Evolutionary conservation across 2,329 filamentous ascomycete genomes (phyloP).

Genomic region (Chrysosporium queenslandicum): DNA sequence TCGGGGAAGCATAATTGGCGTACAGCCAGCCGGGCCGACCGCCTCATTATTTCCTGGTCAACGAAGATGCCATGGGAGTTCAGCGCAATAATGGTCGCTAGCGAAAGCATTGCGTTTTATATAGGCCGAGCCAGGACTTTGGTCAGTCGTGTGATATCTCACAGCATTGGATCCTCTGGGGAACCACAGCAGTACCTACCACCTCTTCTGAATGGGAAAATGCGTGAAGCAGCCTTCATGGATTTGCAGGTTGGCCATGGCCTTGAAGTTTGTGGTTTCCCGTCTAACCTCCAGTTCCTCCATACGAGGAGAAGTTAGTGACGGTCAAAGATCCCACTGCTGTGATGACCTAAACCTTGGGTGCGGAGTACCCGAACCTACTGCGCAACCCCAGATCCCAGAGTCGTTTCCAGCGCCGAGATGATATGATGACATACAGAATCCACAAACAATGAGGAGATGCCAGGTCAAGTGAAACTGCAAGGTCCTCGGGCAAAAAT

Average conservation of each 20-base stretch:
- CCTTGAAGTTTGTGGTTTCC: background rate
- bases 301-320: background rate
- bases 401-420: background rate
- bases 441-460: no score
- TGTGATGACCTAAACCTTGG: background rate
- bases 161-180: background rate
- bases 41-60: slow-evolving; percentile 6
- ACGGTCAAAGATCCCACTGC: background rate
- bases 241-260: background rate
- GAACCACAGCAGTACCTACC: background rate
- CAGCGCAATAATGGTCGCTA: background rate
- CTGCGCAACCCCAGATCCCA: no score
- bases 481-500: background rate
- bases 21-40: background rate
- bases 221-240: background rate
- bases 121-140: background rate
- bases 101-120: background rate
- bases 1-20: background rate
- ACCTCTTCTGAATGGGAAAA: background rate
- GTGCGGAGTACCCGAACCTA: background rate
- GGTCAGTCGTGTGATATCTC: slow-evolving; percentile 2
- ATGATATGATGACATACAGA: background rate
- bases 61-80: background rate
- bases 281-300: background rate
- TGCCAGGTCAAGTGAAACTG: background rate